Conservation (phyloP, 2,329 filamentous ascomycete genomes). For the Cordyceps farinosa region DNA sequence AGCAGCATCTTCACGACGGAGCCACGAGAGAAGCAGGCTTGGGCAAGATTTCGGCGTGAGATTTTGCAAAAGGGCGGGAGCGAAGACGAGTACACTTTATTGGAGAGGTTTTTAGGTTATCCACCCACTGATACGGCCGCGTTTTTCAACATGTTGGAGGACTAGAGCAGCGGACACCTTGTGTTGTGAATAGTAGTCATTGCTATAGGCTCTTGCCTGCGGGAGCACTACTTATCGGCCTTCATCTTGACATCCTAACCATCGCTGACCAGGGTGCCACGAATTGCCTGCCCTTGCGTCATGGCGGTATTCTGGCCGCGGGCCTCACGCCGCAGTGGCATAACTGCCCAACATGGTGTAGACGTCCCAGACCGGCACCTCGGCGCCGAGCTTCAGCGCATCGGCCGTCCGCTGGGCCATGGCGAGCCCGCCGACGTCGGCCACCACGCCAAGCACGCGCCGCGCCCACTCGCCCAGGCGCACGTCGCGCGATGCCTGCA, state of each 20-base stretch:
- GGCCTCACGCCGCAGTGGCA: constrained; percentile 23
- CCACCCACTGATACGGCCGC: neutral
- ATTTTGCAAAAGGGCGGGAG: neutral
- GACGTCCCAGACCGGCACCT: constrained; percentile 21
- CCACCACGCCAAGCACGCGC: constrained; percentile 20
- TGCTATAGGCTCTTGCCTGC: too few species aligned
- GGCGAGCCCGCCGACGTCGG: constrained; percentile 20
- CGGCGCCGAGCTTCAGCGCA: constrained; percentile 8
- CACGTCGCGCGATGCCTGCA: constrained; percentile 17
- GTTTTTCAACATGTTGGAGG: neutral
- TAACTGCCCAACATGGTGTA: constrained; percentile 27
- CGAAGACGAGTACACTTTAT: neutral
- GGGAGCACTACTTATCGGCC: too few species aligned
- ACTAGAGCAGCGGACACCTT: too few species aligned
- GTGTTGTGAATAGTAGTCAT: too few species aligned
- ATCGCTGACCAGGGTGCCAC: too few species aligned
- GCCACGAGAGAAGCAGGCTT: neutral
- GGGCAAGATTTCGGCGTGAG: neutral
- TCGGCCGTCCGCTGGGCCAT: constrained; percentile 20
- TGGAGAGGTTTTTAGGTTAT: neutral
- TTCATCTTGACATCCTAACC: neutral
- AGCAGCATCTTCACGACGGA: neutral
- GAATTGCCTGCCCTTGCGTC: too few species aligned
- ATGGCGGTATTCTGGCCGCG: too few species aligned
- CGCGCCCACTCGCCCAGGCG: constrained; percentile 19